Percentiles rank a stretch among this genome's conserved stretches.
These are phyloP conservation scores for Pharnaceum exiguum DNA, from an alignment of 148 eudicot species.

Conservation along the genomic window DNA sequence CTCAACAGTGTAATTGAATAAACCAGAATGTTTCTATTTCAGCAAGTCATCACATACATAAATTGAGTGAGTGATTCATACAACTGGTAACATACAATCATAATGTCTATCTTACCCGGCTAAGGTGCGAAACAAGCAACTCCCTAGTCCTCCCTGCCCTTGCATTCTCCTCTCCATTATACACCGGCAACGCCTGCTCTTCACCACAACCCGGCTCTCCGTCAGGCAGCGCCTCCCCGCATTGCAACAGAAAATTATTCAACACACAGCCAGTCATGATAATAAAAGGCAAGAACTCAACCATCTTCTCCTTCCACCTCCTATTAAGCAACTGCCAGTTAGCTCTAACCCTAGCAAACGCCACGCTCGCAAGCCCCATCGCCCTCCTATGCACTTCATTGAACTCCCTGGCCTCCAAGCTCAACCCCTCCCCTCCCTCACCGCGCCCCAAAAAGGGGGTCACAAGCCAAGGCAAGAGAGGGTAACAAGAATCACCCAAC, in stretches of 20 bases:
- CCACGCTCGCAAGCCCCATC: constrained; percentile 46
- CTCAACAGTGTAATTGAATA: too few species aligned
- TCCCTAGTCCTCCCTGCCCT: constrained; percentile 50
- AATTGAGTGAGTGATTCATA: not conserved
- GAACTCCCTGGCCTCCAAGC: constrained; percentile 36
- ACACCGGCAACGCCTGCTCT: constrained; percentile 29
- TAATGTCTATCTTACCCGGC: constrained; percentile 48
- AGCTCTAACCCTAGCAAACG: constrained; percentile 57
- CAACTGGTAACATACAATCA: constrained; percentile 14
- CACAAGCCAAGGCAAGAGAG: constrained; percentile 77
- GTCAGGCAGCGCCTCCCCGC: constrained; percentile 57
- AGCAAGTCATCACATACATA: not conserved
- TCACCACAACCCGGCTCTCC: constrained; percentile 25
- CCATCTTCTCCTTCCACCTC: constrained; percentile 66
- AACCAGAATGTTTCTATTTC: too few species aligned
- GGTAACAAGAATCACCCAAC: constrained; percentile 71
- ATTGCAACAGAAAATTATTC: constrained; percentile 80
- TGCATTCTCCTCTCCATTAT: constrained; percentile 53
- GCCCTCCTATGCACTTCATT: constrained; percentile 60
- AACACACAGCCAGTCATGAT: constrained; percentile 66
- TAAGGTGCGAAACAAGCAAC: constrained; percentile 62
- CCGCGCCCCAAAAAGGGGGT: constrained; percentile 44
- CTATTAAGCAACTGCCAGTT: constrained; percentile 60
- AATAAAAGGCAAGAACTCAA: constrained; percentile 78
- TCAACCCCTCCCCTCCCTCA: constrained; percentile 16